Conservation (phyloP, 23 red algal genomes). For the Porphyridium purpureum region DNA sequence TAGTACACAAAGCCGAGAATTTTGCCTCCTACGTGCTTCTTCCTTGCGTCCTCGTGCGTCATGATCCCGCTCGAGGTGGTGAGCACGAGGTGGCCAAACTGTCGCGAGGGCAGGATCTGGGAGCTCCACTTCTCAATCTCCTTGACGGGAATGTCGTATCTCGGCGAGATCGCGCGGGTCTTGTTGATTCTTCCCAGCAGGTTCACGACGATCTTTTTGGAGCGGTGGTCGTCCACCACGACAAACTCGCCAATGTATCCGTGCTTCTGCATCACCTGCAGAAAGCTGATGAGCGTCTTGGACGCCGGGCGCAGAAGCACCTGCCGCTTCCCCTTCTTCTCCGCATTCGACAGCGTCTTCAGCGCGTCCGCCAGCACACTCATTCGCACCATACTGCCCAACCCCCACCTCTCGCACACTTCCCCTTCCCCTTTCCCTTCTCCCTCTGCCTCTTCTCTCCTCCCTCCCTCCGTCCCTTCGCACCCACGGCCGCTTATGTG, state of each 20-base stretch:
- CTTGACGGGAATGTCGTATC: constrained; percentile 60
- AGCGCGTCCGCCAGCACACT: constrained; percentile 90
- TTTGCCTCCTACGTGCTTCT: constrained; percentile 90
- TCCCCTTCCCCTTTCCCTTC: background rate
- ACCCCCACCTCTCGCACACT: background rate
- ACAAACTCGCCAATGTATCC: constrained; percentile 99
- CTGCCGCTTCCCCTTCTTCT: constrained; percentile 97
- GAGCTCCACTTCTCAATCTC: constrained; percentile 93
- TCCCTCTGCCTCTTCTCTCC: background rate
- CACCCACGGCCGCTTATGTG: no score
- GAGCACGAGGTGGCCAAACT: constrained; percentile 83
- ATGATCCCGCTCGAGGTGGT: constrained; percentile 92
- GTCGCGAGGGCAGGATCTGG: constrained; percentile 73
- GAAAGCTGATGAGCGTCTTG: constrained; percentile 89
- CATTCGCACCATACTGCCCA: constrained; percentile 65
- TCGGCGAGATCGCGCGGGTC: constrained; percentile 81
- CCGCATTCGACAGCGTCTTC: constrained; percentile 88
- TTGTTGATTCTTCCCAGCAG: constrained; percentile 98
- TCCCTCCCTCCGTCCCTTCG: constrained; percentile 1
- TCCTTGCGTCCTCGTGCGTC: constrained; percentile 88
- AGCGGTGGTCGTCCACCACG: constrained; percentile 82
- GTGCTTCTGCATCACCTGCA: constrained; percentile 94
- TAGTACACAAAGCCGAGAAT: constrained; percentile 91
- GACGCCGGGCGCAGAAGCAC: constrained; percentile 78
- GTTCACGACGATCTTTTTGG: constrained; percentile 91